A percentile compares a stretch with the other conserved stretches of the same genome.
phyloP scores from a whole-genome alignment of 2,329 filamentous ascomycete genomes.

The Fusarium chlamydosporum region DNA sequence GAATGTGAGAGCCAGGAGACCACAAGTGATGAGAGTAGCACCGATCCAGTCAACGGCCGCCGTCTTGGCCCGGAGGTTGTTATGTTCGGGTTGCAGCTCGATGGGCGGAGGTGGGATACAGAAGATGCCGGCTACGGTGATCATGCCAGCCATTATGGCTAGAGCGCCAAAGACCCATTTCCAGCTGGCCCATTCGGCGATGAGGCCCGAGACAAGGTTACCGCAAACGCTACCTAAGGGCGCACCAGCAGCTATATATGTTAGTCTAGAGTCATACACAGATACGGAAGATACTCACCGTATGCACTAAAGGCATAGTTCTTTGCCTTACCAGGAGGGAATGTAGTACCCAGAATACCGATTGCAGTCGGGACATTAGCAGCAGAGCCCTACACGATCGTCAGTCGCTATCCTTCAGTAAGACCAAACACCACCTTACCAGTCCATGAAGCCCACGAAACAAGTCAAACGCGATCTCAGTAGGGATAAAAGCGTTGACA shows the following conservation, averaged over 20 bases:
- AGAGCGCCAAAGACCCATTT: conserved; percentile 77
- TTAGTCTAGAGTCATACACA: not conserved
- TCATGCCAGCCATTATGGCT: conserved; percentile 70
- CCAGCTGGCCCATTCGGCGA: conserved; percentile 74
- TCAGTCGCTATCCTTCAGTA: conserved; percentile 1
- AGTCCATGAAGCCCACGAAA: conserved; percentile 77
- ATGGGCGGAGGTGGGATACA: conserved; percentile 69
- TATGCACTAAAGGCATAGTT: conserved; percentile 79
- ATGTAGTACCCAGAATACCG: conserved; percentile 77
- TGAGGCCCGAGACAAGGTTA: conserved; percentile 74
- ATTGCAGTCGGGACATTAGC: conserved; percentile 79
- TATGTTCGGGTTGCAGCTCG: conserved; percentile 44
- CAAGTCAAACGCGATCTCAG: conserved; percentile 77
- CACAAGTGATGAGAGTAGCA: conserved; percentile 72
- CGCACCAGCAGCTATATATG: conserved; percentile 67
- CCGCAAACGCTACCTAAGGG: conserved; percentile 75
- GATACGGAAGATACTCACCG: conserved; percentile 54
- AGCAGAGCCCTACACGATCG: conserved; percentile 66
- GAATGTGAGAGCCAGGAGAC: conserved; percentile 74
- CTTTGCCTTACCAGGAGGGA: conserved; percentile 76
- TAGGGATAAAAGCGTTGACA: conserved; percentile 73
- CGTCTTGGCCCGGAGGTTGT: conserved; percentile 55
- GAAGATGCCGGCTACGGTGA: conserved; percentile 70
- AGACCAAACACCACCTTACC: conserved; percentile 45
- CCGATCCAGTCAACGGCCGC: conserved; percentile 75